These are phyloP conservation scores for Pyrenophora graminea DNA, from an alignment of 2,329 filamentous ascomycete species.

Conservation along the genomic window DNA sequence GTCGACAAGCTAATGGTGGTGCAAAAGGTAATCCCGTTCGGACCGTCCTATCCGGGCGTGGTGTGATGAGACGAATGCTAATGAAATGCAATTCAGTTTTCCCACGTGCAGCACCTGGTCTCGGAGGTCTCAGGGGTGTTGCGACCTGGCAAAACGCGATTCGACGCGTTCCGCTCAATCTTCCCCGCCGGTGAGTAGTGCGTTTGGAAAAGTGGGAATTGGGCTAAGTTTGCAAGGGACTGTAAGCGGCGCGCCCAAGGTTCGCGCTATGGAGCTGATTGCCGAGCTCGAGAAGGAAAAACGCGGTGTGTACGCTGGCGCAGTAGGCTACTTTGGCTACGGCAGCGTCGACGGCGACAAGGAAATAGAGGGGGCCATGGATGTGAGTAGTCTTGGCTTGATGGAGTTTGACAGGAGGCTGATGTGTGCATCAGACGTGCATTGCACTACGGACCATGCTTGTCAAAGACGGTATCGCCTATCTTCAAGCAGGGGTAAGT, in stretches of 20 bases:
- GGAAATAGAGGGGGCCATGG: conserved; percentile 82
- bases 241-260: conserved; percentile 92
- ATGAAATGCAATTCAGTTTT: conserved; percentile 63
- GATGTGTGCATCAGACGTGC: conserved; percentile 52
- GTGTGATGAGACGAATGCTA: conserved; percentile 6
- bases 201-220: conserved; percentile 12
- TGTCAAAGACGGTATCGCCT: conserved; percentile 86
- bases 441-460: conserved; percentile 89
- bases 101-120: conserved; percentile 95
- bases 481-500: conserved; percentile 83
- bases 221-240: conserved; percentile 55
- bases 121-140: conserved; percentile 94
- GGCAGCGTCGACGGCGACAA: conserved; percentile 67
- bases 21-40: conserved; percentile 39
- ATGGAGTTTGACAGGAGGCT: conserved; percentile 25
- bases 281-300: conserved; percentile 93
- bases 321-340: conserved; percentile 96
- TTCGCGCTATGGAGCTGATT: conserved; percentile 95
- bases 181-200: conserved; percentile 76
- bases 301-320: conserved; percentile 91
- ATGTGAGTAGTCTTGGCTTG: conserved; percentile 51
- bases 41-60: conserved; percentile 7
- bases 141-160: conserved; percentile 80
- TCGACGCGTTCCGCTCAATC: conserved; percentile 93
- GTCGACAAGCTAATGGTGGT: conserved; percentile 90